These are phyloP conservation scores for Casuarina glauca DNA, from an alignment of 306 rosid species.

Conservation along the genomic window DNA sequence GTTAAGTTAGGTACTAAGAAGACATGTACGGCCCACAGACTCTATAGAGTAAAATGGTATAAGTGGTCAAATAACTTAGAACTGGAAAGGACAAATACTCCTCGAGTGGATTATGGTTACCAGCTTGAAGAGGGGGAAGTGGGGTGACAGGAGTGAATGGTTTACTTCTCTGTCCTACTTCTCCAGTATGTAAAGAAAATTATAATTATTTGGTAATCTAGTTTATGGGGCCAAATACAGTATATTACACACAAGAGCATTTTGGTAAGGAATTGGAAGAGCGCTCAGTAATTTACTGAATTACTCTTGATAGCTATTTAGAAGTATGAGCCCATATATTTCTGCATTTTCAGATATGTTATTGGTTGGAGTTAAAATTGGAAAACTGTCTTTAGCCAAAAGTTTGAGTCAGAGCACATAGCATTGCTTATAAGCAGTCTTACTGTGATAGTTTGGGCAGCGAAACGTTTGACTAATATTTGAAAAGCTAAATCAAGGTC, in stretches of 20 bases:
- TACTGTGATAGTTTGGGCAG: conserved; percentile 15
- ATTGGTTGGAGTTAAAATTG: not conserved
- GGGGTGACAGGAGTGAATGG: not conserved
- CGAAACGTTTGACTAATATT: not conserved
- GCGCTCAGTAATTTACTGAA: not conserved
- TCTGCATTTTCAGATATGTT: not conserved
- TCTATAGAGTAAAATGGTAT: conserved; percentile 8
- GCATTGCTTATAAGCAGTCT: not conserved
- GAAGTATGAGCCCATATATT: not conserved
- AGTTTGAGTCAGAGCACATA: not conserved
- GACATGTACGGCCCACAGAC: conserved; percentile 13
- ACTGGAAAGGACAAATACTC: conserved; percentile 10
- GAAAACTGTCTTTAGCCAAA: not conserved
- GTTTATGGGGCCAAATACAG: not conserved
- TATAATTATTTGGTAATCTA: not conserved
- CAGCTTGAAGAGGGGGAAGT: not conserved
- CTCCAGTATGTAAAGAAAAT: not conserved
- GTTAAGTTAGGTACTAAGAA: conserved; percentile 24
- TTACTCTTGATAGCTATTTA: not conserved
- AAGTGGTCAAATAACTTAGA: conserved; percentile 8
- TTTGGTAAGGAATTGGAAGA: not conserved
- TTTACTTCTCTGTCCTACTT: conserved; percentile 1
- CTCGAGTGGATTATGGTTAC: not conserved
- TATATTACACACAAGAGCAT: not conserved
- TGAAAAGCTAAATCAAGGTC: conserved; percentile 16